Conservation (phyloP, 1,284 basidiomycete genomes). For the Amylostereum chailletii region DNA sequence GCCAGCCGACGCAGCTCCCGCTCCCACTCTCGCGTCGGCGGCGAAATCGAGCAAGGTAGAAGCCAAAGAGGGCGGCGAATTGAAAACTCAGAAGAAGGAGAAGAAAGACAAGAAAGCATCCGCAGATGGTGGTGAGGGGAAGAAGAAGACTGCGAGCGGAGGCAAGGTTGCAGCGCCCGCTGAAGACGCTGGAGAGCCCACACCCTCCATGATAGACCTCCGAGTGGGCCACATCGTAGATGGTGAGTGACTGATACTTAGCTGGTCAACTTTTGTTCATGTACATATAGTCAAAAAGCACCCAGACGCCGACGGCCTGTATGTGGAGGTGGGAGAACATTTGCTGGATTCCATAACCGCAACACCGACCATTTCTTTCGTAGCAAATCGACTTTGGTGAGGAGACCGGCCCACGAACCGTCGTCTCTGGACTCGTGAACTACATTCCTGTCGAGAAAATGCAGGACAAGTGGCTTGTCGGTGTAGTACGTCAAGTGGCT, state of each 20-base stretch:
- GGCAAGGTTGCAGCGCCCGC: constrained; percentile 32
- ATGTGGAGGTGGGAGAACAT: constrained; percentile 62
- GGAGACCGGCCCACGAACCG: constrained; percentile 86
- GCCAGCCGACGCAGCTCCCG: constrained; percentile 15
- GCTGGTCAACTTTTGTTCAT: neutral
- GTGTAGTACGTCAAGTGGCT: constrained; percentile 51
- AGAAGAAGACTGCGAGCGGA: constrained; percentile 24
- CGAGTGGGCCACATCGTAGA: constrained; percentile 87
- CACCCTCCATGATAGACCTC: constrained; percentile 91
- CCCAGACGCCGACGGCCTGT: constrained; percentile 89
- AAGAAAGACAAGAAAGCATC: constrained; percentile 26
- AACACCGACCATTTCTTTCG: neutral
- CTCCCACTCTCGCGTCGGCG: constrained; percentile 18
- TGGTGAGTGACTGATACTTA: constrained; percentile 39
- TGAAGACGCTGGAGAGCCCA: constrained; percentile 67
- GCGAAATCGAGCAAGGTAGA: constrained; percentile 22
- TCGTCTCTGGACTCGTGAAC: constrained; percentile 91
- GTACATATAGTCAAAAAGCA: constrained; percentile 72
- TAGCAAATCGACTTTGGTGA: constrained; percentile 94
- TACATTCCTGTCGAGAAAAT: constrained; percentile 94
- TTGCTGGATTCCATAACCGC: neutral
- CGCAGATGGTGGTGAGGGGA: constrained; percentile 34
- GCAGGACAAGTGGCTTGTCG: constrained; percentile 78
- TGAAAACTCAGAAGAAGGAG: constrained; percentile 45
- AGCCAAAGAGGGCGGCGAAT: constrained; percentile 27